Base-by-base conservation (phyloP, 202 grass and related monocot species). In the Carex arenaria region DNA sequence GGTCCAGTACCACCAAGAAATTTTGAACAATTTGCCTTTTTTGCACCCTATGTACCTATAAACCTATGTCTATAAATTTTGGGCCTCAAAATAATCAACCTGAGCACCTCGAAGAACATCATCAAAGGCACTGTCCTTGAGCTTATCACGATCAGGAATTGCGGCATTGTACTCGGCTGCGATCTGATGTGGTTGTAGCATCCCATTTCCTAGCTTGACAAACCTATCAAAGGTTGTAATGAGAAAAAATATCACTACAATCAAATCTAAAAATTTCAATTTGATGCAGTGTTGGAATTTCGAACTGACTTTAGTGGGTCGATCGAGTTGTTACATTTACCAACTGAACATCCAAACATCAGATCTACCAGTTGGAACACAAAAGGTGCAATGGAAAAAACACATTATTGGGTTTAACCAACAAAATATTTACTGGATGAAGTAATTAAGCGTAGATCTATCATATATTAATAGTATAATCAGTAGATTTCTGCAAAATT, bases 121-220 rank as follows among this genome's bases (percentile, higher is more conserved):
- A 82, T 99, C 93, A 55, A 98, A 98, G 80, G 89, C 93, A 0
- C 91, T 93, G 61, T 99, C 96, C 88, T 99, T 99, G 43, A 99
- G 84, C 87, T 99, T 99, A 84, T 89, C 88, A 0, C 88, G 87
- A 81, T 95, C 96, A 12, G 96, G 88, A 55, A 99, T 95, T 0
- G 87, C 89, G 57, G 68, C 60, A 64, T 90, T 89, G 85, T 99
- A 99, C 83, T 99, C 96, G 30, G 93, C 88, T 3, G 89, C 81
- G 78, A 99, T 92, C 88, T 99, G 96, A 86, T 99, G 96, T 2
- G 89, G 86, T 77, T 88, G 93, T 78, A 99, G 89, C 96, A 99
- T 99, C 49, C 96, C 96, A 70, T 92, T 99, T 79, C 96, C 96
- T 84, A 88, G 93, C 82, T 94, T 82, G 54, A 89, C 88, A 87